Evolutionary conservation across 441 rosid genomes (phyloP).

Genomic region (Gossypium trilobum): DNA sequence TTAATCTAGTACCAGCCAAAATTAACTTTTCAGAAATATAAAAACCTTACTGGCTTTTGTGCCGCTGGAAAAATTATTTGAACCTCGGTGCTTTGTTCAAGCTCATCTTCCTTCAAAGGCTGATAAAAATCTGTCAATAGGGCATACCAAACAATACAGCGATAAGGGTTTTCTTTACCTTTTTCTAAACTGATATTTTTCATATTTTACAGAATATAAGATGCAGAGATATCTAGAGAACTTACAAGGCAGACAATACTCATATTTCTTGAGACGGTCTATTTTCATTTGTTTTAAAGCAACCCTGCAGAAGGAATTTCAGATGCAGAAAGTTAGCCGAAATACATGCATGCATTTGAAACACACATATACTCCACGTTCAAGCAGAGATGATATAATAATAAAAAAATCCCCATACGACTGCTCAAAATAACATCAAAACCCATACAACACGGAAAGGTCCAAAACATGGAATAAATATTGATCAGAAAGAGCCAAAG

Average conservation of each 20-base stretch:
- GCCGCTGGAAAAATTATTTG: constrained; percentile 66
- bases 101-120: constrained; percentile 77
- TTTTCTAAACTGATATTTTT: background rate
- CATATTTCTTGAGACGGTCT: constrained; percentile 77
- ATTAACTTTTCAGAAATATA: background rate
- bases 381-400: background rate
- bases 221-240: constrained; percentile 21
- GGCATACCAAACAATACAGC: background rate
- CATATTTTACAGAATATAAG: background rate
- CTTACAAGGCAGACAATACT: constrained; percentile 93
- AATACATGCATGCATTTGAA: background rate
- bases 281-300: constrained; percentile 83
- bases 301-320: constrained; percentile 45
- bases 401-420: background rate
- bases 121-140: constrained; percentile 64
- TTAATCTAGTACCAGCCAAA: background rate
- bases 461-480: background rate
- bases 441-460: background rate
- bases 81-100: constrained; percentile 80
- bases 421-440: background rate
- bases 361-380: background rate
- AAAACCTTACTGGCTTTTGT: constrained; percentile 58
- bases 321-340: background rate
- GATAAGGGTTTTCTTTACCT: background rate
- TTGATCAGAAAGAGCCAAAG: background rate